A percentile compares a stretch with the other conserved stretches of the same genome.
Conservation (phyloP, 495 filamentous ascomycete species). For the Massariosphaeria phaeospora region DNA sequence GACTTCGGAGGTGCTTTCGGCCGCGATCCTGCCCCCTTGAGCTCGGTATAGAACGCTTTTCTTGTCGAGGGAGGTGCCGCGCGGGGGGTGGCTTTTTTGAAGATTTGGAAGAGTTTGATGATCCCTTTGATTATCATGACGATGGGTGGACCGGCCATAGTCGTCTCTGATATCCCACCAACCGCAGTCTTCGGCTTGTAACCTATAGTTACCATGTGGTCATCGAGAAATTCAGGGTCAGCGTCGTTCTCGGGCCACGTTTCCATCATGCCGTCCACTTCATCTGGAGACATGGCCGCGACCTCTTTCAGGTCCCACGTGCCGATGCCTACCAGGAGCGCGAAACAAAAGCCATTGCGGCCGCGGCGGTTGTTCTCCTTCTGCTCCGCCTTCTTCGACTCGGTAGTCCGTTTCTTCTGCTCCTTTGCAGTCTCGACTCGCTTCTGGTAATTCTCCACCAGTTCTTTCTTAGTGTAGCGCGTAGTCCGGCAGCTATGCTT, state of each 20-base stretch:
- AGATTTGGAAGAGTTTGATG: no score
- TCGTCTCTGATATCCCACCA: no score
- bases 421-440: not conserved
- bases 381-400: not conserved
- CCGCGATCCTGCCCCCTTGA: not conserved
- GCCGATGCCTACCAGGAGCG: not conserved
- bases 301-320: not conserved
- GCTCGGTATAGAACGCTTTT: no score
- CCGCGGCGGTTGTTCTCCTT: not conserved
- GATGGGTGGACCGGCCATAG: no score
- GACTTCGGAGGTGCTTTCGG: not conserved
- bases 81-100: no score
- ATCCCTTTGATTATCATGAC: no score
- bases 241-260: conserved; percentile 4
- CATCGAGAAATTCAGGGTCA: not conserved
- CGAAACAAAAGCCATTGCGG: conserved; percentile 1
- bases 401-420: not conserved
- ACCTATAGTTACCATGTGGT: not conserved
- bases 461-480: not conserved
- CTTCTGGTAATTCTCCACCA: conserved; percentile 6
- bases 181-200: no score
- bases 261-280: conserved; percentile 8
- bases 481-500: conserved; percentile 5
- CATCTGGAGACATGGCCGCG: not conserved
- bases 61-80: no score